A percentile compares a stretch with the other conserved stretches of the same genome.
Evolutionary conservation across 495 filamentous ascomycete genomes (phyloP).

Genomic region (Trypethelium eluteriae): DNA sequence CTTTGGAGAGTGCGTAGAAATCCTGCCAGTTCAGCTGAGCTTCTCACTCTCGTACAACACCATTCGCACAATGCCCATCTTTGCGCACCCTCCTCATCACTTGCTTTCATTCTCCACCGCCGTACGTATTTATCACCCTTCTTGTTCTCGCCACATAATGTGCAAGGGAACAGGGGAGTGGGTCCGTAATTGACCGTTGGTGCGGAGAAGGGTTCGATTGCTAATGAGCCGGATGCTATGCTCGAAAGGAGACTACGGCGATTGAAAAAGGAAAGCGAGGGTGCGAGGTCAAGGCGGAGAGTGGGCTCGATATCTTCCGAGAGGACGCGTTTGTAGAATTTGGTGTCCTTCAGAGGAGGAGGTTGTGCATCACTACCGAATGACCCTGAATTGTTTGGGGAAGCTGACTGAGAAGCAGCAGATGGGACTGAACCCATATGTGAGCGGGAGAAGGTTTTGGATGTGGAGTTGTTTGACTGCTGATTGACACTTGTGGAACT

Average conservation of each 20-base stretch:
- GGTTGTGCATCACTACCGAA: slow-evolving; percentile 20
- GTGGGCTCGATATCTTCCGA: slow-evolving; percentile 93
- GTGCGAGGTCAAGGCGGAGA: slow-evolving; percentile 76
- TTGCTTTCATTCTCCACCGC: slow-evolving; percentile 82
- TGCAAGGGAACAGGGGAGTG: slow-evolving; percentile 55
- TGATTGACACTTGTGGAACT: slow-evolving; percentile 15
- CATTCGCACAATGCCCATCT: slow-evolving; percentile 84
- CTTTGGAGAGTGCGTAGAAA: slow-evolving; percentile 86
- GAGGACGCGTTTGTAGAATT: slow-evolving; percentile 83
- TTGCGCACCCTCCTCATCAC: slow-evolving; percentile 74
- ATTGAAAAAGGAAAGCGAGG: slow-evolving; percentile 87
- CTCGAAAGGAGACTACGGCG: slow-evolving; percentile 72
- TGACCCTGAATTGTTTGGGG: slow-evolving; percentile 38
- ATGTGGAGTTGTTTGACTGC: slow-evolving; percentile 30
- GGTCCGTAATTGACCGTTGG: slow-evolving; percentile 44
- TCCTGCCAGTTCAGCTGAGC: slow-evolving; percentile 83
- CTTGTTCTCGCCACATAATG: slow-evolving; percentile 79
- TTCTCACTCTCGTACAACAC: slow-evolving; percentile 74
- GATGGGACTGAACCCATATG: slow-evolving; percentile 9
- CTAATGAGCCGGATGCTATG: slow-evolving; percentile 76
- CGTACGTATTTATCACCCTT: slow-evolving; percentile 61
- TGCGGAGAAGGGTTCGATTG: slow-evolving; percentile 77
- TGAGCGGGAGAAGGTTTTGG: slow-evolving; percentile 5
- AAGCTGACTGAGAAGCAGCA: slow-evolving; percentile 39
- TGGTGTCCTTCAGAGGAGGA: slow-evolving; percentile 71